Conservation (phyloP, 495 filamentous ascomycete species). For the Parachaetomium inaequale region DNA sequence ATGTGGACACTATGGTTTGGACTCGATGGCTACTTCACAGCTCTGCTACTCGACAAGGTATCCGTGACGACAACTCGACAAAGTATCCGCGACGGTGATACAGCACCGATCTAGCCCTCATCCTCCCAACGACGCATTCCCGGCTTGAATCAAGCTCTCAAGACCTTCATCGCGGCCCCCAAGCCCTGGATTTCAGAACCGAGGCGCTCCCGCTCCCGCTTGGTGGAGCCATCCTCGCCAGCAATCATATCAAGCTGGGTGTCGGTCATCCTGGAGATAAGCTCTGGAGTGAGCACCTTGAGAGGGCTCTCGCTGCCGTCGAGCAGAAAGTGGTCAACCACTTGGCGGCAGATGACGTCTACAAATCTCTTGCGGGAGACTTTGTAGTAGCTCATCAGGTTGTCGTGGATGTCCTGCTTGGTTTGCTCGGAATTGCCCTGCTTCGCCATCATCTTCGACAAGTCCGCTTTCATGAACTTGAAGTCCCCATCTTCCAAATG, state of each 20-base stretch:
- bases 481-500: no score
- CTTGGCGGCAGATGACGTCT: slow-evolving; percentile 48
- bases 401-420: slow-evolving; percentile 54
- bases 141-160: slow-evolving; percentile 12
- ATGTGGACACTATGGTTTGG: no score
- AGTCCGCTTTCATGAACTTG: neutral
- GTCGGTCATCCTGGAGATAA: slow-evolving; percentile 27
- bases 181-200: slow-evolving; percentile 26
- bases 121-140: neutral
- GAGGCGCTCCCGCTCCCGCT: slow-evolving; percentile 25
- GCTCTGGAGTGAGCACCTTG: slow-evolving; percentile 26
- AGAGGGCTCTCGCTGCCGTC: slow-evolving; percentile 31
- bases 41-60: no score
- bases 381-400: slow-evolving; percentile 58
- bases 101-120: neutral
- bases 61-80: no score
- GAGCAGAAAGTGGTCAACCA: slow-evolving; percentile 35
- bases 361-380: slow-evolving; percentile 55
- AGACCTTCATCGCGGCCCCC: slow-evolving; percentile 26
- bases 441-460: slow-evolving; percentile 8
- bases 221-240: slow-evolving; percentile 30
- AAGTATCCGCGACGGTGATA: neutral
- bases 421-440: slow-evolving; percentile 49
- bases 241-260: slow-evolving; percentile 40
- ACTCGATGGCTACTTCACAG: no score